Evolutionary conservation across 116 monocot genomes (phyloP).

Genomic region (Cymodocea nodosa): DNA sequence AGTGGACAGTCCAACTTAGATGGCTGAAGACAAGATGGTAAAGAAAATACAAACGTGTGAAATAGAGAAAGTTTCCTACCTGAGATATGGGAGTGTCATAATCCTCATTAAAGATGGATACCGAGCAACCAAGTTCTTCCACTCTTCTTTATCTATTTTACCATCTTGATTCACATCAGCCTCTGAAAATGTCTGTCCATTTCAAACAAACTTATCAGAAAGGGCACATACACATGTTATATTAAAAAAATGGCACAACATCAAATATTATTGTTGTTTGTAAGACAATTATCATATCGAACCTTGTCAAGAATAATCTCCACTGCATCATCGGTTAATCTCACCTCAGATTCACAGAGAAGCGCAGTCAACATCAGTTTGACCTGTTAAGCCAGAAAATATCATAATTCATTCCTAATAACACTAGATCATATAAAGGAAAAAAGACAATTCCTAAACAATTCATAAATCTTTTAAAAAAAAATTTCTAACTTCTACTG

Average conservation of each 20-base stretch:
- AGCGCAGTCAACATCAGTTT: conserved; percentile 93
- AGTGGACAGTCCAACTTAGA: not conserved
- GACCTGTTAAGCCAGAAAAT: conserved; percentile 32
- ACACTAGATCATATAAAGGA: no score
- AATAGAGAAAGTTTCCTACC: conserved; percentile 19
- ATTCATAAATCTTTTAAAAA: no score
- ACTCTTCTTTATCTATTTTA: conserved; percentile 88
- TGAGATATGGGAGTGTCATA: conserved; percentile 97
- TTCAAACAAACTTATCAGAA: not conserved
- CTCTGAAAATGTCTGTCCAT: conserved; percentile 73
- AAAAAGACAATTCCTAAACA: no score
- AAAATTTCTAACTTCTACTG: no score
- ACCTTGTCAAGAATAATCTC: conserved; percentile 91
- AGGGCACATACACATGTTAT: not conserved
- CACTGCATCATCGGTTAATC: conserved; percentile 71
- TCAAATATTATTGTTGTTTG: not conserved
- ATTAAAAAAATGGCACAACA: not conserved
- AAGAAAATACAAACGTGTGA: not conserved
- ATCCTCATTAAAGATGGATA: conserved; percentile 91
- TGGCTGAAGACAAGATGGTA: not conserved
- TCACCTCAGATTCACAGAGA: conserved; percentile 86
- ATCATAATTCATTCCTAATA: not conserved
- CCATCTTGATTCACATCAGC: conserved; percentile 86
- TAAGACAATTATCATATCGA: not conserved
- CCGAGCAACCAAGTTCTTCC: conserved; percentile 67